Evolutionary conservation across 2,329 filamentous ascomycete species (phyloP), one percentile per base, ranked within the genome.

Genomic region (Trichoderma gracile): DNA sequence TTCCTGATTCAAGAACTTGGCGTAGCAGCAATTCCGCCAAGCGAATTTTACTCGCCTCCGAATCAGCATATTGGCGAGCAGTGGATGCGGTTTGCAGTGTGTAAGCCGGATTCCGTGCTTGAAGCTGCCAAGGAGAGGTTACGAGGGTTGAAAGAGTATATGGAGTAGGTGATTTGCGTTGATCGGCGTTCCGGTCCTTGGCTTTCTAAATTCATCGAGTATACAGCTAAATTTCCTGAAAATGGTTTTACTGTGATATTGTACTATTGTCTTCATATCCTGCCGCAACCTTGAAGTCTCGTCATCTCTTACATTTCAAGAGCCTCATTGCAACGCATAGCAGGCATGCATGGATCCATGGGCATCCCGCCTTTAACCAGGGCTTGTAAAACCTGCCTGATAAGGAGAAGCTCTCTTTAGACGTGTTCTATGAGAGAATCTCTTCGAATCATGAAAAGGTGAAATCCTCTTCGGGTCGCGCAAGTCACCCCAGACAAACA

Each of bases 71-170:
- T 58, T 19, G 56, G 56, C 38, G 56, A 40, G 27, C 56, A 58
- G 19, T 58, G 56, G 56, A 58, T 58, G 56, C 56, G 56, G 19
- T 58, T 58, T 58, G 56, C 56, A 5, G 56, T 58, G 6, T 58
- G 56, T 38, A 58, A 58, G 33, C 56, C 56, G 6, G 45, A 58
- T 40, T 46, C 45, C 14, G 56, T 58, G 2, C 27, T 58, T 5
- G 56, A 49, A 30, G 43, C 56, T n/a, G 56, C 56, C 17, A 58
- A 58, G 15, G 56, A 58, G n/a, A 58, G 56, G 38, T 7, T 58
- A n/a, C 45, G 56, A 25, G 56, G 43, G 21, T 49, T 58, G 21
- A 58, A 58, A 58, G 15, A 33, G 19, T 58, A 58, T 6, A 58
- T 58, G 12, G n/a, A 49, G 23, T 49, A 58, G 56, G 25, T 21